Conservation (phyloP, 768 basidiomycete genomes). For the Dentipellis fragilis region DNA sequence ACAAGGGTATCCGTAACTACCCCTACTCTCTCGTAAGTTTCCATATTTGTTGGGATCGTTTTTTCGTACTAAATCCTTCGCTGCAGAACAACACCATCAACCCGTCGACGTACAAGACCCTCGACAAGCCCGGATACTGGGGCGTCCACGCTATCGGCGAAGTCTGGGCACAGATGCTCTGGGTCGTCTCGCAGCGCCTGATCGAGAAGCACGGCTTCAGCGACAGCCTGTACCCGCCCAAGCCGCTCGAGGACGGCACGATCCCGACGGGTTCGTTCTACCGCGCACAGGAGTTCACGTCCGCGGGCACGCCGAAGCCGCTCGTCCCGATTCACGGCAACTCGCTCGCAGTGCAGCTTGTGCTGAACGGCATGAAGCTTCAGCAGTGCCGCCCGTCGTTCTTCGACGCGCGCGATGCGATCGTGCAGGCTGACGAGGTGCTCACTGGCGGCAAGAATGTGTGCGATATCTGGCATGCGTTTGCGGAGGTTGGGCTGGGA, state of each 20-base stretch:
- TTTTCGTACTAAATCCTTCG: background rate
- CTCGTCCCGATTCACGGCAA: constrained; percentile 89
- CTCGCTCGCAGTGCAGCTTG: constrained; percentile 72
- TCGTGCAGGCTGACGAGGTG: constrained; percentile 82
- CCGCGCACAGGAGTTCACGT: constrained; percentile 27
- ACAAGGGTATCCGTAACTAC: constrained; percentile 77
- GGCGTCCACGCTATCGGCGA: constrained; percentile 89
- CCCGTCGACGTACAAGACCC: constrained; percentile 88
- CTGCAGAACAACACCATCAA: constrained; percentile 57
- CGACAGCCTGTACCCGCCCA: constrained; percentile 73
- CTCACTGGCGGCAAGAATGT: constrained; percentile 91
- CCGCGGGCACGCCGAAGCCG: constrained; percentile 36
- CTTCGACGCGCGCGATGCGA: constrained; percentile 84
- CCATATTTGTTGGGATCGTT: background rate
- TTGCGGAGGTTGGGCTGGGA: constrained; percentile 76
- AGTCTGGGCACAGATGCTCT: constrained; percentile 91
- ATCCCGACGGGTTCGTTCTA: constrained; percentile 73
- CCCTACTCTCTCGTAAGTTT: constrained; percentile 55
- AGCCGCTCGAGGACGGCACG: constrained; percentile 50
- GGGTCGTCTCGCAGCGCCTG: constrained; percentile 64
- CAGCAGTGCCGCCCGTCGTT: constrained; percentile 87
- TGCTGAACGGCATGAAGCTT: constrained; percentile 89
- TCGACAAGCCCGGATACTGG: constrained; percentile 92
- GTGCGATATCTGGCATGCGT: constrained; percentile 81
- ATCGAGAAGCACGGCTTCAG: constrained; percentile 79